Base-by-base conservation (phyloP, 352 stramenopile genomes). In the Pelagophyceae sp. region DNA sequence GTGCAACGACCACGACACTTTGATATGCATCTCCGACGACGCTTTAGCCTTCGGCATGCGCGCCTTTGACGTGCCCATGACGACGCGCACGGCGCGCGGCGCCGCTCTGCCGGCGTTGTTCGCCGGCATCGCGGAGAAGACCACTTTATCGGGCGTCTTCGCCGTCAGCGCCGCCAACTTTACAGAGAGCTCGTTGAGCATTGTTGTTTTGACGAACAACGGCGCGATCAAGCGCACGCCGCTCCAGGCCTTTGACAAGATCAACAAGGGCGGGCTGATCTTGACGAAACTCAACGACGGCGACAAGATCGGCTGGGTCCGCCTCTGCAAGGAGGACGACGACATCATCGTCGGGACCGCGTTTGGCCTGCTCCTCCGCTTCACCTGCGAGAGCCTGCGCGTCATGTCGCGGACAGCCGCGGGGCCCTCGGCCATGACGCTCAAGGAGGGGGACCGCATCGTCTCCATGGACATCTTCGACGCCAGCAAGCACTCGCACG, bases 221-320 rank as follows among this genome's bases (percentile, higher is more conserved):
- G 89, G 90, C 29, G 90, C 82, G 80, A 92, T 94, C 38, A 94
- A 94, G 79, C 90, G 89, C 77, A 94, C 89, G 25, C 84, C 89
- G 27, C 80, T 93, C 33, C 79, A 82, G 37, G 85, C 82, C 45
- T 93, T 93, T 81, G 86, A 89, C 76, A 90, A 86, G 11, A 76
- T 91, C 0, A 85, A 83, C 19, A 84, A 78, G n/a, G 83, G 87
- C 38, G 90, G 90, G 33, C 81, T 93, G 27, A 91, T 83, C 33
- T 90, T 92, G 77, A 88, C 89, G 63, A 81, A 78, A 32, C 77
- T 94, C 3, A 81, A 80, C 19, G 83, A 90, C 20, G 86, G 85
- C 31, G 89, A 94, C 81, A 78, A 81, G 20, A 79, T 94, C 2
- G 83, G 84, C 31, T 92, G 88, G 86, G 90, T 80, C 45, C 78